Conservation (phyloP, 192 early-diverging fungal genomes). For the Coemansia sp. region DNA sequence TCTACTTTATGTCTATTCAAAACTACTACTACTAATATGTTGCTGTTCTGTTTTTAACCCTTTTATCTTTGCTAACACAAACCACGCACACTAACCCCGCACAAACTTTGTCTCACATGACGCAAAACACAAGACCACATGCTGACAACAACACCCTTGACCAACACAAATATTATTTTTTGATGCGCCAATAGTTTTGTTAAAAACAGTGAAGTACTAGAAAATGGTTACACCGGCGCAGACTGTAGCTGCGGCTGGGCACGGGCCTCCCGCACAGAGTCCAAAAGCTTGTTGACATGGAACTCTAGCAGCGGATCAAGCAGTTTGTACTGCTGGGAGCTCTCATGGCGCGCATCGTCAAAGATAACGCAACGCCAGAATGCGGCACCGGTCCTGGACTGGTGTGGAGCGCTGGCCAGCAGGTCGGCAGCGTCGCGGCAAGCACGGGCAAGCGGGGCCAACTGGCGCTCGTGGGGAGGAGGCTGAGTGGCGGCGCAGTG, state of each 20-base stretch:
- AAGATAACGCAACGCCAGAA: constrained; percentile 46
- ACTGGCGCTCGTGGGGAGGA: background rate
- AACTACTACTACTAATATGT: too few species aligned
- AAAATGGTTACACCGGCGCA: too few species aligned
- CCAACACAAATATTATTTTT: too few species aligned
- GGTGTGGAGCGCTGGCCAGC: background rate
- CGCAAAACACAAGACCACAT: too few species aligned
- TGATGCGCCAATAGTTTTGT: too few species aligned
- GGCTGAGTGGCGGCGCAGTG: constrained; percentile 4
- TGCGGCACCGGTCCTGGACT: constrained; percentile 9
- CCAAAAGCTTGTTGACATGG: constrained; percentile 45
- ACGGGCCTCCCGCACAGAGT: constrained; percentile 33
- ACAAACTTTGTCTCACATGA: too few species aligned
- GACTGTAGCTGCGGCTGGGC: constrained; percentile 7
- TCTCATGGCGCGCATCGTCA: constrained; percentile 39
- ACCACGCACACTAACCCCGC: too few species aligned
- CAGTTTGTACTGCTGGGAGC: constrained; percentile 52
- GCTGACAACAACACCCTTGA: too few species aligned
- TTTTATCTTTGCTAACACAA: too few species aligned
- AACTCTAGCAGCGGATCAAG: constrained; percentile 51
- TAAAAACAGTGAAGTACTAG: too few species aligned
- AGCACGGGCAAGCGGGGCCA: constrained; percentile 1
- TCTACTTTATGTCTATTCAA: too few species aligned
- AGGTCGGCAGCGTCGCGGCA: background rate
- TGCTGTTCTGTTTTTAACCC: too few species aligned